A percentile compares a stretch with the other conserved stretches of the same genome.
phyloP scores from a whole-genome alignment of 2,329 filamentous ascomycete species.

The Cladosporium sp. region DNA sequence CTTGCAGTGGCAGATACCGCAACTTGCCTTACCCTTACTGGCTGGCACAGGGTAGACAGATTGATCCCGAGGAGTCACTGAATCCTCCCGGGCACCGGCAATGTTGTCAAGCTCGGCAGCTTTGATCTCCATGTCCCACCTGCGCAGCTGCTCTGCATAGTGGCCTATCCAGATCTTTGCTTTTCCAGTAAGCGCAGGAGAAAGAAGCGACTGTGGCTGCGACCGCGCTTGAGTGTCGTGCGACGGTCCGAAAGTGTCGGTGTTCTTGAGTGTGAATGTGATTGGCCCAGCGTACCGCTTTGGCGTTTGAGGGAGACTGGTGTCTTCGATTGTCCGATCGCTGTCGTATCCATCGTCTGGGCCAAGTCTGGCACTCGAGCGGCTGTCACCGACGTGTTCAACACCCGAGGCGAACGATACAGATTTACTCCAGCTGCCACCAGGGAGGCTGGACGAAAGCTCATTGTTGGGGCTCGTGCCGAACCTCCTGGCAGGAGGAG shows the following conservation, averaged over 20 bases:
- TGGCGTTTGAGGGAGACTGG: slow-evolving; percentile 25
- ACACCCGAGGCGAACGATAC: slow-evolving; percentile 33
- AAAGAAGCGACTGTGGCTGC: slow-evolving; percentile 41
- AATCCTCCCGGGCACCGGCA: slow-evolving; percentile 28
- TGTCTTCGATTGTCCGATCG: slow-evolving; percentile 33
- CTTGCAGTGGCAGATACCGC: slow-evolving; percentile 24
- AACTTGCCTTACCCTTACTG: slow-evolving; percentile 13
- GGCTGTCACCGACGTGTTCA: slow-evolving; percentile 23
- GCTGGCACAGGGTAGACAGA: too few species aligned
- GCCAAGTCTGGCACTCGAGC: slow-evolving; percentile 25
- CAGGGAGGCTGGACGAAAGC: slow-evolving; percentile 22
- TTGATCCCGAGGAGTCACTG: slow-evolving; percentile 19
- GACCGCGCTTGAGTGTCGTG: slow-evolving; percentile 37
- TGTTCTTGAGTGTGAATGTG: slow-evolving; percentile 50
- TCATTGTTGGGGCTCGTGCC: slow-evolving; percentile 25
- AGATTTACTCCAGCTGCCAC: slow-evolving; percentile 41
- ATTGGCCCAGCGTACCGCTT: slow-evolving; percentile 32
- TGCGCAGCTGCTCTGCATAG: slow-evolving; percentile 54
- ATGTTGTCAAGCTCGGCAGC: slow-evolving; percentile 55
- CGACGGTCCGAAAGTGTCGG: slow-evolving; percentile 46
- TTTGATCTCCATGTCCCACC: slow-evolving; percentile 51
- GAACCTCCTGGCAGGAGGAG: slow-evolving; percentile 23
- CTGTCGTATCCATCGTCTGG: slow-evolving; percentile 27
- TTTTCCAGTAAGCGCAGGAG: slow-evolving; percentile 38
- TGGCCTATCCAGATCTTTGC: slow-evolving; percentile 49